A percentile compares a stretch with the other conserved stretches of the same genome.
These are phyloP conservation scores for Przewalskia tangutica DNA, from an alignment of 257 asterid genomes.

Conservation along the genomic window DNA sequence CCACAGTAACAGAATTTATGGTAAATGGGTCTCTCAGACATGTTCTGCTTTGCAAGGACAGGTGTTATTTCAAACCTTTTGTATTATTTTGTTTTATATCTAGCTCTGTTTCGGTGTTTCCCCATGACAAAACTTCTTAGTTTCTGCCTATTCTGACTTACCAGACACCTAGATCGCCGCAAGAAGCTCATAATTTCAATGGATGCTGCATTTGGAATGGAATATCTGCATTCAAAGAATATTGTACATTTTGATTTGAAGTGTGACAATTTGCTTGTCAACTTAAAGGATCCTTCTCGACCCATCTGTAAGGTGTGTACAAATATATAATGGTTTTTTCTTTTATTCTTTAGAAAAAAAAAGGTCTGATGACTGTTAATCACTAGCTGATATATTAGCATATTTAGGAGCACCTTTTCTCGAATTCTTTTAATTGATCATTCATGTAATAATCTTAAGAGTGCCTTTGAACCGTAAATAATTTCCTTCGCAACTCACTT, in stretches of 20 bases:
- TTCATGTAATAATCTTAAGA: neutral
- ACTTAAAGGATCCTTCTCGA: constrained; percentile 80
- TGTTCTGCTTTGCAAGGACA: constrained; percentile 60
- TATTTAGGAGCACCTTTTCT: neutral
- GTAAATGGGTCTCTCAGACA: constrained; percentile 89
- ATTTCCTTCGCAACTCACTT: neutral
- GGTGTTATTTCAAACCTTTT: too few species aligned
- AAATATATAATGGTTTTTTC: neutral
- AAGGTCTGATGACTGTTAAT: neutral
- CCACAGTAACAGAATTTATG: constrained; percentile 87
- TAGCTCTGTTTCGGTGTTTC: neutral
- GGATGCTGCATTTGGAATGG: constrained; percentile 98
- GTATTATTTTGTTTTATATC: neutral
- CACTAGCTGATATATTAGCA: neutral
- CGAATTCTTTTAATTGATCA: neutral
- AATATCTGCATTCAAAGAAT: constrained; percentile 86
- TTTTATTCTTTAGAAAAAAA: neutral
- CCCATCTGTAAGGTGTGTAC: constrained; percentile 68
- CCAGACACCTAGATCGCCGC: constrained; percentile 81
- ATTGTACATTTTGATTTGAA: constrained; percentile 88
- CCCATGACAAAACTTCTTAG: neutral
- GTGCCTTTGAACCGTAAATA: neutral
- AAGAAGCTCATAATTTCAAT: constrained; percentile 78
- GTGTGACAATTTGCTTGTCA: constrained; percentile 89
- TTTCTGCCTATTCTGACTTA: too few species aligned